A percentile compares a stretch with the other conserved stretches of the same genome.
Evolutionary conservation across 345 rosid species (phyloP).

Genomic region (Eucalyptus regnans): DNA sequence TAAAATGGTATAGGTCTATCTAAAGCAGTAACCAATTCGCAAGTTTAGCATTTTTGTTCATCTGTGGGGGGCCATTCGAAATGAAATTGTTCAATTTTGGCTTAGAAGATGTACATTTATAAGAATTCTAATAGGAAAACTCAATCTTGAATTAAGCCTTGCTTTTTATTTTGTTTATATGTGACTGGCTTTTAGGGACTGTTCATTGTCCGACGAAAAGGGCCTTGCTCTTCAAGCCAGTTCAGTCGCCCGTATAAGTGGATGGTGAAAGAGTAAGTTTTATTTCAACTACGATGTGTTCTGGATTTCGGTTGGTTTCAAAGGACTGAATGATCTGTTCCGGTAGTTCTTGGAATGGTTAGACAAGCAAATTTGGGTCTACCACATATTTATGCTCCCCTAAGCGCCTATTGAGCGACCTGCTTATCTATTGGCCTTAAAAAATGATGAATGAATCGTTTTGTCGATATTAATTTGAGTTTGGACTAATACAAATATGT

Average conservation of each 20-base stretch:
- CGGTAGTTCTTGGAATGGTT: background rate
- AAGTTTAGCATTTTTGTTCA: background rate
- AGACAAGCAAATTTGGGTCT: background rate
- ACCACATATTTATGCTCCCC: too few relatives aligned
- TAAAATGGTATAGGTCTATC: background rate
- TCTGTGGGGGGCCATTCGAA: background rate
- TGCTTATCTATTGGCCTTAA: background rate
- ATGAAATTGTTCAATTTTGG: background rate
- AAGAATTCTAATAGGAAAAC: background rate
- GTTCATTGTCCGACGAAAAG: background rate
- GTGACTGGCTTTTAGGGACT: background rate
- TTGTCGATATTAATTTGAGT: background rate
- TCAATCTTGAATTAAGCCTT: background rate
- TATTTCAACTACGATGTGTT: background rate
- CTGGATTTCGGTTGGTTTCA: background rate
- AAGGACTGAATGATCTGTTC: background rate
- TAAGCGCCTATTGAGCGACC: background rate
- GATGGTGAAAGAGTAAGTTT: background rate
- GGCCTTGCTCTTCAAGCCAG: background rate
- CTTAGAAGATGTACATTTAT: background rate
- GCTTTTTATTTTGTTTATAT: background rate
- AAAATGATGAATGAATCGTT: background rate
- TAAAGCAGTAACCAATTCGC: background rate
- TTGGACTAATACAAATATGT: background rate
- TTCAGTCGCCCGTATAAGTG: background rate